These are phyloP conservation scores for Ogataea pignaliae DNA, from an alignment of 805 yeast genomes.

Conservation along the genomic window DNA sequence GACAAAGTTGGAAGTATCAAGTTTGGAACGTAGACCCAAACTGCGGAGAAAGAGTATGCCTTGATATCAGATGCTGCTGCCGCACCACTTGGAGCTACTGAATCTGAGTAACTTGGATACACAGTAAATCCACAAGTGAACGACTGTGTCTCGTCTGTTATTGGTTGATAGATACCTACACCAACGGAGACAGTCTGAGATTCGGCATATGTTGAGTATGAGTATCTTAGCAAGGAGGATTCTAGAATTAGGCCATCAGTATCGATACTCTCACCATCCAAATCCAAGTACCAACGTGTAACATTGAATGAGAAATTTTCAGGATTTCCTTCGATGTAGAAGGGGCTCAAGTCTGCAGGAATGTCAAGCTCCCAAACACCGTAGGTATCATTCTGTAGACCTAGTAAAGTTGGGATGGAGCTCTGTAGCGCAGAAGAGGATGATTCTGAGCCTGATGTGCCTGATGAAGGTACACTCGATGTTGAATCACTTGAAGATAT, in stretches of 20 bases:
- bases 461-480: not conserved
- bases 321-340: not conserved
- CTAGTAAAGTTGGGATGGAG: not conserved
- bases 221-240: not conserved
- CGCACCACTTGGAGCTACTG: not conserved
- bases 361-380: not conserved
- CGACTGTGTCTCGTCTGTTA: not conserved
- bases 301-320: not conserved
- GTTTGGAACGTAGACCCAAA: constrained; percentile 1
- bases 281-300: not conserved
- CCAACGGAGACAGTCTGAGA: not conserved
- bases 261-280: not conserved
- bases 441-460: not conserved
- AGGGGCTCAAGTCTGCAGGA: not conserved
- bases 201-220: not conserved
- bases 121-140: not conserved
- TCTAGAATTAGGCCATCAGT: not conserved
- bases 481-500: not conserved
- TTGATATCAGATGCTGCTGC: not conserved
- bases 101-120: not conserved
- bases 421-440: not conserved
- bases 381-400: not conserved
- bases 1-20: not conserved
- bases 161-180: not conserved
- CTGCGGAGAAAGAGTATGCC: constrained; percentile 1